Percentiles rank a stretch among this genome's conserved stretches.
Conservation (phyloP, 805 yeast genomes). For the Candida alai region DNA sequence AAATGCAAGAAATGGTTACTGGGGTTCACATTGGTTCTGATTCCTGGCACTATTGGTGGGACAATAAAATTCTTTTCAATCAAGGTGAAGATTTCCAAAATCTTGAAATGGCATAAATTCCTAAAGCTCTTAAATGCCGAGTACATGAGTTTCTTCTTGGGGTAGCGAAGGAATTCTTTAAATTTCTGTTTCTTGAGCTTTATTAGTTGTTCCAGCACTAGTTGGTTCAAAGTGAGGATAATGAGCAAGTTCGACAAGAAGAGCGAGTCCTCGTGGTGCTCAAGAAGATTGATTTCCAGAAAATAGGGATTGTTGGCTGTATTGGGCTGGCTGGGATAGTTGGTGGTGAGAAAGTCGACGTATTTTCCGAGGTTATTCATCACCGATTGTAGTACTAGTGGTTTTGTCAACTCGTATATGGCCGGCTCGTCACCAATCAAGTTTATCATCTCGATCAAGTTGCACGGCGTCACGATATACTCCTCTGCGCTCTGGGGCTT, state of each 20-base stretch:
- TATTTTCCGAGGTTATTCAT: slow-evolving; percentile 19
- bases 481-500: slow-evolving; percentile 1
- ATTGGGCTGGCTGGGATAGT: slow-evolving; percentile 12
- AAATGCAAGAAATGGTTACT: slow-evolving; percentile 8
- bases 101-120: slow-evolving; percentile 22
- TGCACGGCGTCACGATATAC: slow-evolving; percentile 16
- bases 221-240: slow-evolving; percentile 23
- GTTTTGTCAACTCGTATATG: slow-evolving; percentile 22
- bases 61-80: slow-evolving; percentile 15
- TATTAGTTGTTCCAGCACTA: slow-evolving; percentile 27
- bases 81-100: slow-evolving; percentile 24
- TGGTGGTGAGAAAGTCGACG: slow-evolving; percentile 19
- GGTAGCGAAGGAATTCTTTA: slow-evolving; percentile 15
- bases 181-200: slow-evolving; percentile 25
- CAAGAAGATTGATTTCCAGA: slow-evolving; percentile 15
- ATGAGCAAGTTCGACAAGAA: slow-evolving; percentile 23
- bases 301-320: slow-evolving; percentile 5
- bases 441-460: slow-evolving; percentile 22
- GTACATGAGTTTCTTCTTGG: slow-evolving; percentile 15
- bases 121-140: slow-evolving; percentile 22
- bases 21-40: not conserved
- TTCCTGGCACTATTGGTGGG: slow-evolving; percentile 11
- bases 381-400: slow-evolving; percentile 25
- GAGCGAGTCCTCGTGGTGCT: slow-evolving; percentile 24
- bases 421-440: slow-evolving; percentile 26